Evolutionary conservation across 495 filamentous ascomycete species (phyloP).

Genomic region (Staphylotrichum longicolle): DNA sequence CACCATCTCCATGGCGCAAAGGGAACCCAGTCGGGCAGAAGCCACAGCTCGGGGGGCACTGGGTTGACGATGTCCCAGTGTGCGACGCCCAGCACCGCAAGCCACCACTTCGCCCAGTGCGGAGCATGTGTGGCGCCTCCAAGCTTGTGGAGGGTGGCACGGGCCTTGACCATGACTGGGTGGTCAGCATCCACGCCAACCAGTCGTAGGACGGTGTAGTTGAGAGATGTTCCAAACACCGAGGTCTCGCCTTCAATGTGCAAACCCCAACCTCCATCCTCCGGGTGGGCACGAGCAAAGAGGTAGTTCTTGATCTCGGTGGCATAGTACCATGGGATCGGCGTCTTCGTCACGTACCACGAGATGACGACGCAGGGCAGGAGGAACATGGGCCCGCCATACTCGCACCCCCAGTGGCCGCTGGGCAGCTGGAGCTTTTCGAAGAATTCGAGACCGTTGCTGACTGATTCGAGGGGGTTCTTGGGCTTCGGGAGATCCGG

Average conservation of each 20-base stretch:
- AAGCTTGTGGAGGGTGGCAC: slow-evolving; percentile 75
- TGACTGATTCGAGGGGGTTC: slow-evolving; percentile 70
- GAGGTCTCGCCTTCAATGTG: slow-evolving; percentile 95
- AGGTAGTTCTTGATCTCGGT: slow-evolving; percentile 94
- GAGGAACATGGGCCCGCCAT: slow-evolving; percentile 86
- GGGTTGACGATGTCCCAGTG: slow-evolving; percentile 94
- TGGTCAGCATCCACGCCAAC: slow-evolving; percentile 90
- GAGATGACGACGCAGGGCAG: slow-evolving; percentile 79
- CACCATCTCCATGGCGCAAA: slow-evolving; percentile 97
- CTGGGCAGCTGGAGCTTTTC: slow-evolving; percentile 81
- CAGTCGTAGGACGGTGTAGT: slow-evolving; percentile 80
- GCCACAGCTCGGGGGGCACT: slow-evolving; percentile 88
- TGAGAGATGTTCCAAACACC: slow-evolving; percentile 85
- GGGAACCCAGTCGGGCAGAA: slow-evolving; percentile 93
- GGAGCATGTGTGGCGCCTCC: slow-evolving; percentile 82
- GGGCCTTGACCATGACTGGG: slow-evolving; percentile 80
- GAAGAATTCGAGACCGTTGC: slow-evolving; percentile 87
- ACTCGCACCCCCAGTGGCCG: slow-evolving; percentile 96
- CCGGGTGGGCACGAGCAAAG: slow-evolving; percentile 78
- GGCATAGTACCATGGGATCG: slow-evolving; percentile 74
- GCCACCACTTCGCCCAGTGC: slow-evolving; percentile 95
- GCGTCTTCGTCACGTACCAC: slow-evolving; percentile 89
- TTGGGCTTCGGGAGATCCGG: slow-evolving; percentile 67
- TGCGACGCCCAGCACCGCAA: slow-evolving; percentile 77
- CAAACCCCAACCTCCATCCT: slow-evolving; percentile 94